A percentile compares a stretch with the other conserved stretches of the same genome.
Conservation (phyloP, 345 rosid genomes). For the Linum trigynum region DNA sequence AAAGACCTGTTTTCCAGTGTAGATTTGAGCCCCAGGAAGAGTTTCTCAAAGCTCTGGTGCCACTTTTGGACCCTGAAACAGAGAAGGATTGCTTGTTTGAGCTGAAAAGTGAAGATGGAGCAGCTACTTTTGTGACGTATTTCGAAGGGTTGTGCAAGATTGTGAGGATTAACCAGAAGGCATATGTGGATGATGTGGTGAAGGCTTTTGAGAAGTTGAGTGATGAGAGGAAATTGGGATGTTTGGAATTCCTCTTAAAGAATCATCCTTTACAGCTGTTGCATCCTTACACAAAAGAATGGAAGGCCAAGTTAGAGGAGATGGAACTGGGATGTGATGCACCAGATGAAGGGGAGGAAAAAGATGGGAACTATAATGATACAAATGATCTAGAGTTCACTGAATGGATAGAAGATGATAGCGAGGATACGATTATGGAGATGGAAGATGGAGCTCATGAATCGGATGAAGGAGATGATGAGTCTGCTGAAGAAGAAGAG, state of each 20-base stretch:
- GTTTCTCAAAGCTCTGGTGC: conserved; percentile 3
- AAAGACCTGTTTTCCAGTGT: conserved; percentile 83
- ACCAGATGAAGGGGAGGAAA: conserved; percentile 57
- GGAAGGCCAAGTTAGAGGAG: conserved; percentile 43
- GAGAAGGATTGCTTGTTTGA: conserved; percentile 52
- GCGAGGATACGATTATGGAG: conserved; percentile 22
- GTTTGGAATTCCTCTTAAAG: conserved; percentile 63
- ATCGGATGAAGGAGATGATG: conserved; percentile 16
- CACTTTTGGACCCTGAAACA: conserved; percentile 41
- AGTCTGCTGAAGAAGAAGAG: conserved; percentile 25
- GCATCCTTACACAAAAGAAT: conserved; percentile 17
- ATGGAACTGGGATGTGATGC: conserved; percentile 96
- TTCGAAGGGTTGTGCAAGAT: conserved; percentile 87
- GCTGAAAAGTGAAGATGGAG: conserved; percentile 44
- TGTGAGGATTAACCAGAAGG: conserved; percentile 61
- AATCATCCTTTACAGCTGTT: conserved; percentile 34
- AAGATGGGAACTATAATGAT: conserved; percentile 9
- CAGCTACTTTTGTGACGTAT: conserved; percentile 56
- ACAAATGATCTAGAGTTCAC: conserved; percentile 34
- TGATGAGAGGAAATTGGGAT: conserved; percentile 57
- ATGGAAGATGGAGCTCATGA: conserved; percentile 33
- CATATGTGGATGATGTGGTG: conserved; percentile 92
- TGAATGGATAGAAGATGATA: conserved; percentile 58
- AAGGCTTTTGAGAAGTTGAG: conserved; percentile 71
- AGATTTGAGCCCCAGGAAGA: conserved; percentile 79